Evolutionary conservation across 1,284 basidiomycete genomes (phyloP).

Genomic region (Sporisorium reilianum): DNA sequence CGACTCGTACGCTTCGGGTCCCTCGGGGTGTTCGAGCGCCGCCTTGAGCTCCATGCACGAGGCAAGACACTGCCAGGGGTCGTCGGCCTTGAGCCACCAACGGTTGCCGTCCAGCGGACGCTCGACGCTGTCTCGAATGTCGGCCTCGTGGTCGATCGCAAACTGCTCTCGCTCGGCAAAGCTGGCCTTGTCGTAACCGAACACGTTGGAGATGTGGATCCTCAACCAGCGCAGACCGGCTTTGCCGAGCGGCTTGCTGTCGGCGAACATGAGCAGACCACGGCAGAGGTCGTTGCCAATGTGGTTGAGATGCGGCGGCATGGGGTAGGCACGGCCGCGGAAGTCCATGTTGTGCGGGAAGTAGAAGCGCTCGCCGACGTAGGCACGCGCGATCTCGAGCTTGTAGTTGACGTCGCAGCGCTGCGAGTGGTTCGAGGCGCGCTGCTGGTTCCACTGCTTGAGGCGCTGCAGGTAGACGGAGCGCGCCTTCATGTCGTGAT

Average conservation of each 20-base stretch:
- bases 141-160: slow-evolving; percentile 79
- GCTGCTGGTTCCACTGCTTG: slow-evolving; percentile 72
- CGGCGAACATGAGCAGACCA: slow-evolving; percentile 87
- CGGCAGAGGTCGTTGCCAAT: slow-evolving; percentile 95
- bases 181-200: slow-evolving; percentile 93
- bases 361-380: slow-evolving; percentile 87
- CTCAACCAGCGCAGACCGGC: slow-evolving; percentile 87
- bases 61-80: slow-evolving; percentile 97
- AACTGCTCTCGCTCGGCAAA: slow-evolving; percentile 90
- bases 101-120: slow-evolving; percentile 69
- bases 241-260: slow-evolving; percentile 82
- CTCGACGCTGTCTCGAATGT: slow-evolving; percentile 86
- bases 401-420: slow-evolving; percentile 96
- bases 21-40: slow-evolving; percentile 75
- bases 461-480: slow-evolving; percentile 76
- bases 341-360: slow-evolving; percentile 98
- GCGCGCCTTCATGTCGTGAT: slow-evolving; percentile 78
- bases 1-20: slow-evolving; percentile 80
- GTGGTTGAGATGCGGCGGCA: slow-evolving; percentile 95
- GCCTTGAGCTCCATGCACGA: slow-evolving; percentile 86
- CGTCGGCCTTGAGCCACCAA: slow-evolving; percentile 86
- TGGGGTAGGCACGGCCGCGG: slow-evolving; percentile 95
- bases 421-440: slow-evolving; percentile 77
- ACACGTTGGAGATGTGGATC: slow-evolving; percentile 92
- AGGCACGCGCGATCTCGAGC: slow-evolving; percentile 93